Evolutionary conservation across 1,284 basidiomycete genomes (phyloP), one percentile per base, ranked within the genome.

Genomic region (Ceratobasidium sp.): DNA sequence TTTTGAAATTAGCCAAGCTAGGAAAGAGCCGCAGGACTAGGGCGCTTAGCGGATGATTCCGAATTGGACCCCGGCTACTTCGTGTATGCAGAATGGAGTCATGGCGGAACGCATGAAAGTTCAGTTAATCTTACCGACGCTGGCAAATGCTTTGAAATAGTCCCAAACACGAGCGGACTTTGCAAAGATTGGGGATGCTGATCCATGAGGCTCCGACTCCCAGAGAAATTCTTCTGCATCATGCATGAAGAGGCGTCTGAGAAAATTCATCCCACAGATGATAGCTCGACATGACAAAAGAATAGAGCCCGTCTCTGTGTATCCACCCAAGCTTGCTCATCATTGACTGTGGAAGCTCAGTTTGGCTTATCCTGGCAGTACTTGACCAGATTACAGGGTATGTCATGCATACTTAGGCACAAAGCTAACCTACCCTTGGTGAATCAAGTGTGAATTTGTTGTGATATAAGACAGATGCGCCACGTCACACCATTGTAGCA

Each of bases 141-240:
- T 15, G 39, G 20, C 15, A 64, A 44, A 64, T 10, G 20, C 23
- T 42, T 15, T 42, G 10, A 23, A 23, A 64, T 6, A 6, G 12
- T 18, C 15, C 63, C 63, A 64, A 64, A 64, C 23, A 64, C 12
- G 23, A 64, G 63, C 63, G 63, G 63, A 64, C 63, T 33, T 64
- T 64, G 42, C 18, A 44, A 42, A 23, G n/a, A 46, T 64, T 20
- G 23, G 39, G 13, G 5, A 44, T 42, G n/a, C 63, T 64, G 40
- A 64, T 42, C 40, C 40, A 64, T 64, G 63, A 64, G 55, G 56
- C 70, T 72, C 70, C 42, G 39, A 61, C 42, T 42, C 63, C 42
- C 42, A 33, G 63, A 64, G 63, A 23, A 61, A 42, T 20, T 4
- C 33, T 56, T 44, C 70, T 33, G 33, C 33, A 33, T 33, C 33